Conservation (phyloP, 257 asterid genomes). For the Penstemon newberryi region DNA sequence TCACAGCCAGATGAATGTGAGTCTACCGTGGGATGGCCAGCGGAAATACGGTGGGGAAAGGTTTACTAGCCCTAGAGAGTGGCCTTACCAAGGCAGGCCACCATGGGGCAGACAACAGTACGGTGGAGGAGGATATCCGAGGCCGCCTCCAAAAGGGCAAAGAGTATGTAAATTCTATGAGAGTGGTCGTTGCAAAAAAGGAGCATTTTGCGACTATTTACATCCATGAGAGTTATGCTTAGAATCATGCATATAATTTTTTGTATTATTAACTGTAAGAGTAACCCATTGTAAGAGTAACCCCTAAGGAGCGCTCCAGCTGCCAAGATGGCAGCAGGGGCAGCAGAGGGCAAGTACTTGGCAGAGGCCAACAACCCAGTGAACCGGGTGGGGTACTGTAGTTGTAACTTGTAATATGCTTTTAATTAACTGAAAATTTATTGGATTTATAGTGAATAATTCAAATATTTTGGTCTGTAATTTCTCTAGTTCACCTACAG, state of each 20-base stretch:
- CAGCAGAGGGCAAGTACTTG: no score
- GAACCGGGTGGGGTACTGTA: no score
- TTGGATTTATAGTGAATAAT: no score
- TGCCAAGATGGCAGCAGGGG: no score
- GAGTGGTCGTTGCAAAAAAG: slow-evolving; percentile 90
- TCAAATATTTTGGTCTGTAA: no score
- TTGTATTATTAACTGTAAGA: neutral
- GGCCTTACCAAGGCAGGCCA: slow-evolving; percentile 67
- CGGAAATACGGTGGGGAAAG: slow-evolving; percentile 70
- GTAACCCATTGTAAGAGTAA: no score
- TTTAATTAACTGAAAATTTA: no score
- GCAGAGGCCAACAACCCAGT: no score
- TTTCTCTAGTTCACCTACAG: no score
- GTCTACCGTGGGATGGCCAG: slow-evolving; percentile 67
- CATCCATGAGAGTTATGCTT: slow-evolving; percentile 47
- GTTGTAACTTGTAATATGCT: no score
- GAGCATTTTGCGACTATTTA: slow-evolving; percentile 81
- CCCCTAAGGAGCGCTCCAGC: no score
- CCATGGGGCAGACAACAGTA: slow-evolving; percentile 67
- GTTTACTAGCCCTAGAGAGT: slow-evolving; percentile 64
- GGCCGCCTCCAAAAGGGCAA: slow-evolving; percentile 70
- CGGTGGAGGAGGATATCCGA: slow-evolving; percentile 63
- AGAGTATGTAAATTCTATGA: slow-evolving; percentile 87
- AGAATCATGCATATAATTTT: slow-evolving; percentile 21
- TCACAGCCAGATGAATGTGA: slow-evolving; percentile 38